A percentile compares a stretch with the other conserved stretches of the same genome.
Evolutionary conservation across 352 stramenopile genomes (phyloP).

Genomic region (Pythium phragmitis): DNA sequence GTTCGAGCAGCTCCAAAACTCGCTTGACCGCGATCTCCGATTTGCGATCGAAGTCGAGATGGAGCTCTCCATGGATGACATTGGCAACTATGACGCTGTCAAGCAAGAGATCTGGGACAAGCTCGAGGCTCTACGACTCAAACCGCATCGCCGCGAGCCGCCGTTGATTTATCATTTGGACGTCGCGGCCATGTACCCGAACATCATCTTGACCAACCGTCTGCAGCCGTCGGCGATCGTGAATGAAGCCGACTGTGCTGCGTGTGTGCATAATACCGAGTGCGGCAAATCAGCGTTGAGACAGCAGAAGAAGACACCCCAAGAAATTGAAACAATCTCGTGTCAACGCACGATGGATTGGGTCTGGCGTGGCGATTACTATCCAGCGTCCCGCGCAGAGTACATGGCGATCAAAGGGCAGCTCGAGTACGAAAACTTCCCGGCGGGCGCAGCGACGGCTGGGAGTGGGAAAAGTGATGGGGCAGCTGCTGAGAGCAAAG

Average conservation of each 20-base stretch:
- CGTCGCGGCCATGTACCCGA: constrained; percentile 99
- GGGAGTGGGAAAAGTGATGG: background rate
- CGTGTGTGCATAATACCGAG: constrained; percentile 93
- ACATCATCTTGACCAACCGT: constrained; percentile 99
- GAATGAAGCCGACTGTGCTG: constrained; percentile 93
- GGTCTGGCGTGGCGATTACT: constrained; percentile 98
- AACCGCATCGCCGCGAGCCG: constrained; percentile 87
- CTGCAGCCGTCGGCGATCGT: constrained; percentile 97
- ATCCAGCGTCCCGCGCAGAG: constrained; percentile 91
- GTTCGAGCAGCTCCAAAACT: constrained; percentile 95
- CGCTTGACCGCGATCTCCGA: constrained; percentile 96
- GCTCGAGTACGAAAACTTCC: constrained; percentile 90
- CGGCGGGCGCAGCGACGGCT: constrained; percentile 5
- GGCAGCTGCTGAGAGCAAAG: constrained; percentile 10
- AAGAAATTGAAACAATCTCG: constrained; percentile 57
- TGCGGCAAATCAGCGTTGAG: constrained; percentile 67
- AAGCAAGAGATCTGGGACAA: constrained; percentile 91
- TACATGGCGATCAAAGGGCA: constrained; percentile 97
- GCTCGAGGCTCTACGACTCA: constrained; percentile 93
- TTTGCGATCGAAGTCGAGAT: constrained; percentile 96
- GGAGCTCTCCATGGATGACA: constrained; percentile 83
- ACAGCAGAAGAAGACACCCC: constrained; percentile 53
- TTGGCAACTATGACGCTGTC: constrained; percentile 90
- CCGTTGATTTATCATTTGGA: constrained; percentile 99
- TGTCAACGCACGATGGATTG: constrained; percentile 98